Base-by-base conservation (phyloP, 176 grass and related monocot species). In the Typha latifolia region DNA sequence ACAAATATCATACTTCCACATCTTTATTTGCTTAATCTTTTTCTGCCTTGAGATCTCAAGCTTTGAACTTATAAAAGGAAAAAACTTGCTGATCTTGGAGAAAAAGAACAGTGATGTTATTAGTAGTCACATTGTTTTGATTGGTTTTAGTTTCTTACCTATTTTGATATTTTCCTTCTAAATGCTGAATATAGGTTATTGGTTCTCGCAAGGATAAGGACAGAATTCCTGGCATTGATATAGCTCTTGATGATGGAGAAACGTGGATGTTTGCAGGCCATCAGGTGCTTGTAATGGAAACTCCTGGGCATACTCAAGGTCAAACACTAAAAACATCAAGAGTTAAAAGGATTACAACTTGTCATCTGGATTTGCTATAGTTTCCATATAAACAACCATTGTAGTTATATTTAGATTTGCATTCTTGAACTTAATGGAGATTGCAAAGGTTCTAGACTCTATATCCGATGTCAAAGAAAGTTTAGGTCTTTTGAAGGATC, bases 181-280 rank as follows among this genome's bases (percentile, higher is more conserved):
- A 43, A 9, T 43, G 12, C 20, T 22, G 53, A 59, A 59, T 51
- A 63, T 77, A 99, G 94, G 94, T 99, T 31, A 99, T 99, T 76
- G 94, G 94, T 73, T 80, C 89, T 37, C 80, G 80, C 57, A 93
- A 93, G 79, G 94, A 99, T 72, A 99, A 49, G 71, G 89, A 99
- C 56, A 87, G 83, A 87, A 99, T 99, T 74, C 94, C 94, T 66
- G 94, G 89, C 72, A 90, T 99, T 76, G 94, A 93, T 73, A 93
- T 99, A 79, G 71, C 72, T 70, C 83, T 99, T 61, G 68, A 79
- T 72, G 94, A 99, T 64, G 89, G 86, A 72, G 86, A 99, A 72
- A 85, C 71, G 49, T 99, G 94, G 94, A 99, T 99, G 94, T 99
- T 99, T 79, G 89, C 83, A 1, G 84, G 94, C 32, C 94, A 99